A percentile compares a stretch with the other conserved stretches of the same genome.
These are phyloP conservation scores for Claviceps spartinae DNA, from an alignment of 2,329 filamentous ascomycete species.

Conservation along the genomic window DNA sequence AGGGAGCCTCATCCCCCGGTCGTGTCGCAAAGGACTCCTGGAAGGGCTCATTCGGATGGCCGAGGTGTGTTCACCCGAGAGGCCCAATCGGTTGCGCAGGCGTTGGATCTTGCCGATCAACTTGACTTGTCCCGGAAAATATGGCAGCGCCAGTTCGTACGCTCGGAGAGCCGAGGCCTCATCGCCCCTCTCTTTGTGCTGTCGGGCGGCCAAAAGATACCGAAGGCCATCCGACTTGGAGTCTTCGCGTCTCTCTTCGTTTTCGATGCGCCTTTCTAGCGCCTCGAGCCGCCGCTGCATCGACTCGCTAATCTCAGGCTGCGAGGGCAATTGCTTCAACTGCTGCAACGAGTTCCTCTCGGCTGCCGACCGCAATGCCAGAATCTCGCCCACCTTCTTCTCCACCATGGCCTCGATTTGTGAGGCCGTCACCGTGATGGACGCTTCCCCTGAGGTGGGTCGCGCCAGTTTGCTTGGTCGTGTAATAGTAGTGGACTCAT, in stretches of 20 bases:
- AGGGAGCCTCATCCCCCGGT: conserved; percentile 1
- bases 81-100: conserved; percentile 38
- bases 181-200: conserved; percentile 75
- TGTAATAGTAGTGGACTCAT: conserved; percentile 16
- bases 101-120: conserved; percentile 56
- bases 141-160: conserved; percentile 74
- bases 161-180: conserved; percentile 65
- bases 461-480: conserved; percentile 37
- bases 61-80: conserved; percentile 6
- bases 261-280: conserved; percentile 72
- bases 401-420: conserved; percentile 87
- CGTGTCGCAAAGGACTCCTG: conserved; percentile 2
- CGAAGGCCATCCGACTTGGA: conserved; percentile 68
- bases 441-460: conserved; percentile 18
- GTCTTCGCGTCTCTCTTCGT: conserved; percentile 49
- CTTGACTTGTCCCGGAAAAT: conserved; percentile 76
- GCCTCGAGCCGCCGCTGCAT: conserved; percentile 71
- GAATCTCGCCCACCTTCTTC: conserved; percentile 77
- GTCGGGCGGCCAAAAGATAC: conserved; percentile 78
- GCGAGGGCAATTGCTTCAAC: conserved; percentile 18
- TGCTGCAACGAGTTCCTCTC: conserved; percentile 21
- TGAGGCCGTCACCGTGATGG: conserved; percentile 46
- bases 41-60: conserved; percentile 1
- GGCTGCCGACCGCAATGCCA: conserved; percentile 55
- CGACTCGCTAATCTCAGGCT: conserved; percentile 54